Conservation (phyloP, 164 flowering plant species). For the Warburgia ugandensis region DNA sequence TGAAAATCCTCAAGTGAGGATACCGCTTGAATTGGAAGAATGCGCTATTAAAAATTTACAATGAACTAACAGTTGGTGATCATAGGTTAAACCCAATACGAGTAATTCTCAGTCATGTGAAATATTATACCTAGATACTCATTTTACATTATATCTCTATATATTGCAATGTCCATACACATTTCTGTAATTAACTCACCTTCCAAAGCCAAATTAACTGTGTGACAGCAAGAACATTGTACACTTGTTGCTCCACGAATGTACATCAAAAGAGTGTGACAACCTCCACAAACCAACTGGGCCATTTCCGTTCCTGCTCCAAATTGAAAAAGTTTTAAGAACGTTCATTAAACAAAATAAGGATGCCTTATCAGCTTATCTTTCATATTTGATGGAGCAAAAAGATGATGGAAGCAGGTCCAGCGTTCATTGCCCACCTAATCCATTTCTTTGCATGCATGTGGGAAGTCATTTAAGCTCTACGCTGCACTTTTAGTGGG, state of each 20-base stretch:
- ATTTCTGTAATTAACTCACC: conserved; percentile 27
- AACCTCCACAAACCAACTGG: conserved; percentile 85
- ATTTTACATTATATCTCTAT: not conserved
- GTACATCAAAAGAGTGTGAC: conserved; percentile 86
- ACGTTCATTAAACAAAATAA: not conserved
- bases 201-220: conserved; percentile 79
- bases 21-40: no score
- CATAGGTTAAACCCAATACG: not conserved
- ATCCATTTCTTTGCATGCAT: not conserved
- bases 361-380: no score
- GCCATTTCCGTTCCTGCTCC: conserved; percentile 88
- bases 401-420: not conserved
- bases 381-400: not conserved
- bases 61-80: not conserved
- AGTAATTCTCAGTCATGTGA: not conserved
- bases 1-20: no score
- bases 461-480: no score
- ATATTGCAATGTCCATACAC: not conserved
- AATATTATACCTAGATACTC: not conserved
- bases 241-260: conserved; percentile 92
- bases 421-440: not conserved
- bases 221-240: conserved; percentile 91
- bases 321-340: conserved; percentile 3
- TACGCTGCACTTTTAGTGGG: no score
- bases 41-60: no score